These are phyloP conservation scores for Akebia trifoliata DNA, from an alignment of 164 flowering plant species.

Conservation along the genomic window DNA sequence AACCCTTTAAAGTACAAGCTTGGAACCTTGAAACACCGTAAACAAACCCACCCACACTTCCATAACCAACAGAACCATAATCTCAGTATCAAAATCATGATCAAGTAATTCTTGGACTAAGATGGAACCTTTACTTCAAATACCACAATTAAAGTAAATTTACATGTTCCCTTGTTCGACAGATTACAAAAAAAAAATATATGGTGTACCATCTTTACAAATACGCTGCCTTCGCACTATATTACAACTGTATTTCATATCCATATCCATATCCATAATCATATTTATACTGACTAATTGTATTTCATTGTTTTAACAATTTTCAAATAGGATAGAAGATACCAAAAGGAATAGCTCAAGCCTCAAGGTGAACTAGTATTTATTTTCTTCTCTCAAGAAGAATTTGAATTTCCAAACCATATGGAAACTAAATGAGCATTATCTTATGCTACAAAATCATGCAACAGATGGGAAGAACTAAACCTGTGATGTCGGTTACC, in stretches of 20 bases:
- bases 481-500: constrained; percentile 53
- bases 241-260: constrained; percentile 38
- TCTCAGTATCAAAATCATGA: too few relatives aligned
- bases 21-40: too few relatives aligned
- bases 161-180: constrained; percentile 32
- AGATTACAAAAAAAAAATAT: constrained; percentile 29
- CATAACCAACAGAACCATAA: too few relatives aligned
- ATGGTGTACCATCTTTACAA: constrained; percentile 45
- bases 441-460: constrained; percentile 72
- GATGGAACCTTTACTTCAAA: constrained; percentile 13
- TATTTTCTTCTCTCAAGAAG: constrained; percentile 12
- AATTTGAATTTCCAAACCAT: constrained; percentile 5
- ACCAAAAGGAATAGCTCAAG: constrained; percentile 14
- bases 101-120: too few relatives aligned
- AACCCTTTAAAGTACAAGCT: too few relatives aligned
- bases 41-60: too few relatives aligned
- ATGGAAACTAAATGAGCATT: constrained; percentile 9
- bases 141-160: constrained; percentile 22
- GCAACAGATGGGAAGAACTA: constrained; percentile 56
- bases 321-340: constrained; percentile 14
- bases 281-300: constrained; percentile 10
- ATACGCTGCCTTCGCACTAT: constrained; percentile 42
- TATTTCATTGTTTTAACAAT: constrained; percentile 6
- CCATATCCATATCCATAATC: constrained; percentile 14
- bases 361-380: constrained; percentile 1